These are phyloP conservation scores for Salvia hispanica DNA, from an alignment of 257 asterid genomes.

Conservation along the genomic window DNA sequence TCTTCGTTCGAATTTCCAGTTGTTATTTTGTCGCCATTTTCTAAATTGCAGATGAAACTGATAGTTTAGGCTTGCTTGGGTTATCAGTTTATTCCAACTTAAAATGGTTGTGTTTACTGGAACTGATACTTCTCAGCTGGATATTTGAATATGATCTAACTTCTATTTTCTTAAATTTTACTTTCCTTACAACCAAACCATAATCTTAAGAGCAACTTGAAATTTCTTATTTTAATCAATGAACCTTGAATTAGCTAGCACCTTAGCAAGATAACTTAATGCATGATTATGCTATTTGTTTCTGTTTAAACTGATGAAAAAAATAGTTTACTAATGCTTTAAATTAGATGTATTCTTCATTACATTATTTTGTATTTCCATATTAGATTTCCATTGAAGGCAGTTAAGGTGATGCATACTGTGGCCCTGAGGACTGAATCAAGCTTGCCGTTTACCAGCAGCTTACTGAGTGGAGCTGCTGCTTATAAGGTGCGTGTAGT, in stretches of 20 bases:
- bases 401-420: constrained; percentile 93
- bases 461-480: constrained; percentile 47
- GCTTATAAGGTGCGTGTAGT: constrained; percentile 54
- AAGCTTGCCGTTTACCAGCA: constrained; percentile 43
- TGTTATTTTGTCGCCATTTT: background rate
- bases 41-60: background rate
- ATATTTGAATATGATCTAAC: constrained; percentile 14
- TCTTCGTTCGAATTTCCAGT: background rate
- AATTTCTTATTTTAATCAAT: background rate
- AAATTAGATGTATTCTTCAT: constrained; percentile 21
- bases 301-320: constrained; percentile 3
- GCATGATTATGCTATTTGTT: constrained; percentile 5
- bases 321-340: constrained; percentile 8
- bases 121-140: constrained; percentile 18
- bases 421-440: constrained; percentile 92
- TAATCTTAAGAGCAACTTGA: constrained; percentile 10
- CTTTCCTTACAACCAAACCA: constrained; percentile 3
- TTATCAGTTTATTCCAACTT: constrained; percentile 8
- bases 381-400: constrained; percentile 82
- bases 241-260: constrained; percentile 19
- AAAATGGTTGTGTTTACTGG: constrained; percentile 5
- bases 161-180: background rate
- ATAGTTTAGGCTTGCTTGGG: background rate
- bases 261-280: background rate
- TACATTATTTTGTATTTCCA: background rate